Conservation (phyloP, 176 grass and related monocot genomes). For the Avena eriantha region DNA sequence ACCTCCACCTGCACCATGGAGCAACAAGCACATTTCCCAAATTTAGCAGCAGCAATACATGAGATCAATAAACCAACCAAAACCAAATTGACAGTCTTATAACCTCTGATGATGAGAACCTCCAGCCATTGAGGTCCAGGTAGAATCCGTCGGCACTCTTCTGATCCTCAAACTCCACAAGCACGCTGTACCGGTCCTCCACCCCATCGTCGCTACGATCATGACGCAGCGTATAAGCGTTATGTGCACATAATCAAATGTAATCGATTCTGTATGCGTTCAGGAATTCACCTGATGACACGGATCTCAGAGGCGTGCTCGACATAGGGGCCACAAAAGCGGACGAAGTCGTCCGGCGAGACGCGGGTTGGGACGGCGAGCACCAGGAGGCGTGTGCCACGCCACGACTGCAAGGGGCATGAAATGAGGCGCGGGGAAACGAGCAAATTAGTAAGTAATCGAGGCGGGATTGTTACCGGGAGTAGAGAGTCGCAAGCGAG, state of each 20-base stretch:
- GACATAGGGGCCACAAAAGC: constrained; percentile 77
- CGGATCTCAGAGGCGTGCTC: constrained; percentile 60
- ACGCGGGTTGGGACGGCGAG: constrained; percentile 74
- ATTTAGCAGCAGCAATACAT: constrained; percentile 17
- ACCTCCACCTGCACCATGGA: constrained; percentile 74
- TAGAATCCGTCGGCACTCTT: constrained; percentile 78
- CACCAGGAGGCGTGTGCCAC: constrained; percentile 69
- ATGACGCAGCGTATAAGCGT: background rate
- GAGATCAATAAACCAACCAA: constrained; percentile 26
- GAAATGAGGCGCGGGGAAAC: background rate
- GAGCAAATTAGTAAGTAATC: background rate
- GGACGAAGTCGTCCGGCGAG: constrained; percentile 80
- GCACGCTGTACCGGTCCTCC: constrained; percentile 90
- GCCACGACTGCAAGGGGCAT: constrained; percentile 47
- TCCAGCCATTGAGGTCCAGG: constrained; percentile 94
- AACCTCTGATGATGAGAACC: constrained; percentile 80
- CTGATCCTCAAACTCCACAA: constrained; percentile 93
- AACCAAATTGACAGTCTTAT: constrained; percentile 8
- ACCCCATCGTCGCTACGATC: constrained; percentile 56
- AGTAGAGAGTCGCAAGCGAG: constrained; percentile 61
- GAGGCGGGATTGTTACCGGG: constrained; percentile 45
- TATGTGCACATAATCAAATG: background rate
- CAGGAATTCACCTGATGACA: constrained; percentile 66
- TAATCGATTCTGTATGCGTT: background rate
- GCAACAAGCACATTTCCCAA: background rate